A percentile compares a stretch with the other conserved stretches of the same genome.
Conservation (phyloP, 2,329 filamentous ascomycete genomes). For the Aphanocladium album region DNA sequence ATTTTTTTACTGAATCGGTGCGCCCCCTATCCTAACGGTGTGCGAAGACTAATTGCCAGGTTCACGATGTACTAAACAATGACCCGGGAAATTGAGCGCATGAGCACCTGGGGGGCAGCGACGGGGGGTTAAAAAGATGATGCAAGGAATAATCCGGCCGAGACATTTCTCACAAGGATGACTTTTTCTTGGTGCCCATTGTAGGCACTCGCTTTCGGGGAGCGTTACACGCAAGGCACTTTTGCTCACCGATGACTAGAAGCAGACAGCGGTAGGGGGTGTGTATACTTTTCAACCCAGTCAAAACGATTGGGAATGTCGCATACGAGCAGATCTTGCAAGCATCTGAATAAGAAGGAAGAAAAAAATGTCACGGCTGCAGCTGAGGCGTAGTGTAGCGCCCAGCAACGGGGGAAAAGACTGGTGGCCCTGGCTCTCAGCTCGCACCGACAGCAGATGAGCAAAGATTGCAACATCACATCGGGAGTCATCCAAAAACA, state of each 20-base stretch:
- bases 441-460: not conserved
- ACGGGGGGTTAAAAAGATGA: too few relatives aligned
- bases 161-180: not conserved
- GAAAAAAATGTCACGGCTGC: not conserved
- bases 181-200: not conserved
- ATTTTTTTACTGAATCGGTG: not conserved
- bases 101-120: not conserved
- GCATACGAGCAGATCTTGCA: not conserved
- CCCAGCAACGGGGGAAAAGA: not conserved
- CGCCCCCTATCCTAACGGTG: not conserved
- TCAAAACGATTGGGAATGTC: not conserved
- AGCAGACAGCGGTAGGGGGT: not conserved
- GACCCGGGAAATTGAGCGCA: not conserved
- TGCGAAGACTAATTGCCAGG: not conserved
- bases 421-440: not conserved
- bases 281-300: not conserved
- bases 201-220: not conserved
- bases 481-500: too few relatives aligned
- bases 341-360: too few relatives aligned
- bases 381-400: not conserved
- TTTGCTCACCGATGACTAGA: not conserved
- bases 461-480: too few relatives aligned
- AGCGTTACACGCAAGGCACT: not conserved
- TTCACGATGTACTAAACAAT: not conserved
- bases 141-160: not conserved